phyloP scores from a whole-genome alignment of 805 yeast species.

The Lachancea waltii region DNA sequence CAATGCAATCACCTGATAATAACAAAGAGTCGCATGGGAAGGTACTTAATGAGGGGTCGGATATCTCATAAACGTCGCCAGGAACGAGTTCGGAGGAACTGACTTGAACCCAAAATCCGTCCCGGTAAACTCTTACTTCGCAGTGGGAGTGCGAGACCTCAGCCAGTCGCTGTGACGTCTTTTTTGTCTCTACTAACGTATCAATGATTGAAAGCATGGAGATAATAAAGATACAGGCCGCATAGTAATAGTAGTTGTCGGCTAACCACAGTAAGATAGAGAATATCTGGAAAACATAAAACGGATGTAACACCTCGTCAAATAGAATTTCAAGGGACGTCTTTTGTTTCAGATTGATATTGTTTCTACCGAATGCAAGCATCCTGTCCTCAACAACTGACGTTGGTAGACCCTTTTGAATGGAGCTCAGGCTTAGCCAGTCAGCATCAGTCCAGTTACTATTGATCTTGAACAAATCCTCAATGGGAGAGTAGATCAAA shows the following conservation, averaged over 20 bases:
- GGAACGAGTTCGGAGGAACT: slow-evolving; percentile 80
- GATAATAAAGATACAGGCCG: slow-evolving; percentile 82
- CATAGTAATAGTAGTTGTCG: slow-evolving; percentile 91
- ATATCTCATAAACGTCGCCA: slow-evolving; percentile 89
- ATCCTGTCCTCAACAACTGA: slow-evolving; percentile 61
- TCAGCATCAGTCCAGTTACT: slow-evolving; percentile 77
- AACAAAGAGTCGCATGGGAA: slow-evolving; percentile 89
- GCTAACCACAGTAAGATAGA: slow-evolving; percentile 87
- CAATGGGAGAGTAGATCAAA: slow-evolving; percentile 78
- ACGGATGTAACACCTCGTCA: slow-evolving; percentile 92
- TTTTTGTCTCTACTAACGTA: slow-evolving; percentile 79
- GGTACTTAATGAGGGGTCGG: slow-evolving; percentile 66
- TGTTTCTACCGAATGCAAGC: slow-evolving; percentile 70
- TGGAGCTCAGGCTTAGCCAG: slow-evolving; percentile 58
- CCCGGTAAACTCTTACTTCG: slow-evolving; percentile 83
- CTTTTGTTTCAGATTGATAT: slow-evolving; percentile 71
- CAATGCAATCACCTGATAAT: slow-evolving; percentile 86
- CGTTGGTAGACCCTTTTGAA: slow-evolving; percentile 62
- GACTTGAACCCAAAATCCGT: slow-evolving; percentile 84
- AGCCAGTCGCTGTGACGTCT: slow-evolving; percentile 63
- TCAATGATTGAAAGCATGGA: slow-evolving; percentile 75
- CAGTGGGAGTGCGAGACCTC: slow-evolving; percentile 71
- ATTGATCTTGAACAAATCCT: slow-evolving; percentile 78
- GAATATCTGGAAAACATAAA: slow-evolving; percentile 89
- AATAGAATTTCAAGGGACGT: slow-evolving; percentile 55